These are phyloP conservation scores for Eimeria acervulina DNA, from an alignment of 169 alveolate genomes.

Conservation along the genomic window DNA sequence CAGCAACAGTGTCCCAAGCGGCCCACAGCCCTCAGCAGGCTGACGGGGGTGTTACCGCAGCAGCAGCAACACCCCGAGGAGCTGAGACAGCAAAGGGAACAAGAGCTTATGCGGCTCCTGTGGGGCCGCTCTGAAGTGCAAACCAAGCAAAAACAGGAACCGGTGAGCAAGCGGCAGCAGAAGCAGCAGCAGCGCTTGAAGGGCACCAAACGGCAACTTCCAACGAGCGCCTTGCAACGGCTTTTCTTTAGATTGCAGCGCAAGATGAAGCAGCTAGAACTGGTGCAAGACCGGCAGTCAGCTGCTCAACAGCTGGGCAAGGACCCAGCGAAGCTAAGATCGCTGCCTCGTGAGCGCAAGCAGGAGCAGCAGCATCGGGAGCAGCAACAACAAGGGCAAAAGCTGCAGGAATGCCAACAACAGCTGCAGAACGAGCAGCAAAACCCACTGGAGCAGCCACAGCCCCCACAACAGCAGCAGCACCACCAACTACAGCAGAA, in stretches of 20 bases:
- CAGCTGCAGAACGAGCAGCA: slow-evolving; percentile 13
- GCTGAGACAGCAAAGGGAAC: slow-evolving; percentile 34
- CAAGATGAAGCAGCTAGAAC: slow-evolving; percentile 47
- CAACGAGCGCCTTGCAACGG: slow-evolving; percentile 28
- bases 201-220: slow-evolving; percentile 22
- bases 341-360: neutral
- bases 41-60: neutral
- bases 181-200: slow-evolving; percentile 4
- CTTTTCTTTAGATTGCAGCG: slow-evolving; percentile 20
- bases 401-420: neutral
- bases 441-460: neutral
- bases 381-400: neutral
- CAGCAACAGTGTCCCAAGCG: slow-evolving; percentile 10
- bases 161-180: slow-evolving; percentile 13
- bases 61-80: slow-evolving; percentile 36
- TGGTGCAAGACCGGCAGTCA: slow-evolving; percentile 41
- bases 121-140: neutral
- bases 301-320: neutral
- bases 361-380: neutral
- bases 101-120: slow-evolving; percentile 8
- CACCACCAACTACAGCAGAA: neutral
- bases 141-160: neutral
- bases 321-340: neutral
- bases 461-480: slow-evolving; percentile 10
- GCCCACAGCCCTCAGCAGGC: slow-evolving; percentile 59